These are phyloP conservation scores for Hymenoscyphus repandus DNA, from an alignment of 2,329 filamentous ascomycete genomes.

Conservation along the genomic window DNA sequence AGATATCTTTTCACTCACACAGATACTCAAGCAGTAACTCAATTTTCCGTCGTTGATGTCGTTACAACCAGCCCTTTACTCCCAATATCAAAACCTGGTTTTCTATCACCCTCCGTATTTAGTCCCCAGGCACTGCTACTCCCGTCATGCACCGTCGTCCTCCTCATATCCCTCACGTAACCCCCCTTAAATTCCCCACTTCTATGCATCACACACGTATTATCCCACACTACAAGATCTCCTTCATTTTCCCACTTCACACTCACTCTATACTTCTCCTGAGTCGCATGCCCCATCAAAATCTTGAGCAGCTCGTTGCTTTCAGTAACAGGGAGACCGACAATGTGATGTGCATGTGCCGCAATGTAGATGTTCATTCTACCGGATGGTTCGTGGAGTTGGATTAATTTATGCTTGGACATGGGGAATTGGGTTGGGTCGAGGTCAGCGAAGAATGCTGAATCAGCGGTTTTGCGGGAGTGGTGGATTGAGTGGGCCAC, in stretches of 20 bases:
- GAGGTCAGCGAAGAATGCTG: conserved; percentile 42
- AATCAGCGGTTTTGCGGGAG: conserved; percentile 45
- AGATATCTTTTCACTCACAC: no score
- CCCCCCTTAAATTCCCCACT: conserved; percentile 45
- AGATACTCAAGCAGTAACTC: neutral
- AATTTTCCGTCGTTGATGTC: neutral
- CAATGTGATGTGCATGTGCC: conserved; percentile 48
- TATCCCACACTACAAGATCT: conserved; percentile 56
- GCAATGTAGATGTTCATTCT: conserved; percentile 50
- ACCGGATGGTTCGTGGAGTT: conserved; percentile 46
- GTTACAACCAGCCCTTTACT: neutral
- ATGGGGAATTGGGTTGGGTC: conserved; percentile 29
- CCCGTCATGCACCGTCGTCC: conserved; percentile 50
- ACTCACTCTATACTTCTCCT: conserved; percentile 41
- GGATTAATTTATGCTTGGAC: conserved; percentile 41
- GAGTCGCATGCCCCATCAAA: conserved; percentile 44
- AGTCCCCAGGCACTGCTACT: conserved; percentile 38
- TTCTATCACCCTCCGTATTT: conserved; percentile 31
- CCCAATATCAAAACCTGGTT: conserved; percentile 23
- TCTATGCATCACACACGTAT: conserved; percentile 50
- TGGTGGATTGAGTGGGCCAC: conserved; percentile 48
- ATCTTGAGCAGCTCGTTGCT: conserved; percentile 33
- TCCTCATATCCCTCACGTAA: conserved; percentile 47
- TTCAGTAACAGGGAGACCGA: conserved; percentile 33
- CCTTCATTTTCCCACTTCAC: conserved; percentile 44